phyloP scores from a whole-genome alignment of 495 filamentous ascomycete species.

The Ramalina peruviana region DNA sequence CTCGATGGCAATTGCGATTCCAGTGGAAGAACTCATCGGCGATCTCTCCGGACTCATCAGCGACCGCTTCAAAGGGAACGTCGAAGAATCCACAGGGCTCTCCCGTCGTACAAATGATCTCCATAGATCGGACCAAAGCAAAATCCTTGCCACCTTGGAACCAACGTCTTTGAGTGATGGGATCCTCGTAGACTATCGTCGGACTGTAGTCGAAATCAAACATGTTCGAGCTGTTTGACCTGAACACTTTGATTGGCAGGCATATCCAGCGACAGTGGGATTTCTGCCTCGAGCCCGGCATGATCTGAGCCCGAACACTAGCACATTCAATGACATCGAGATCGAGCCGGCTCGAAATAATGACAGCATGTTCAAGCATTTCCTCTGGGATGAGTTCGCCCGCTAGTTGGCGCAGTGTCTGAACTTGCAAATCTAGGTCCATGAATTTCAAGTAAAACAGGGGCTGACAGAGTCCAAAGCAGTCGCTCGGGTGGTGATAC shows the following conservation, averaged over 20 bases:
- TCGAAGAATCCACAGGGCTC: neutral
- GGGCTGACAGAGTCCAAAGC: neutral
- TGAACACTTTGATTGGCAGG: neutral
- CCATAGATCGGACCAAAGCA: neutral
- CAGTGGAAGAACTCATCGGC: no score
- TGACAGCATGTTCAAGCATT: neutral
- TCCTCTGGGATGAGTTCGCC: neutral
- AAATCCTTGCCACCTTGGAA: neutral
- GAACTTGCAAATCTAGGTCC: neutral
- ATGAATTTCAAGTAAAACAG: neutral
- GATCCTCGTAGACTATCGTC: neutral
- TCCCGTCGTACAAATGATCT: neutral
- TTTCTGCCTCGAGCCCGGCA: neutral
- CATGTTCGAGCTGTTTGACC: neutral
- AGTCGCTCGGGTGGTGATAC: neutral
- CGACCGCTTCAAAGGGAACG: neutral
- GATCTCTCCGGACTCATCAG: neutral
- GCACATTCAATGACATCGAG: neutral
- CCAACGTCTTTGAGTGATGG: neutral
- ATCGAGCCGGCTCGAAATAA: neutral
- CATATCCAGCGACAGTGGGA: neutral
- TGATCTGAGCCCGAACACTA: neutral
- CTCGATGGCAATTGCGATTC: no score
- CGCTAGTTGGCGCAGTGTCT: neutral
- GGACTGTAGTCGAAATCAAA: neutral